phyloP scores from a whole-genome alignment of 2,329 filamentous ascomycete species.

The Penicillium sp. region DNA sequence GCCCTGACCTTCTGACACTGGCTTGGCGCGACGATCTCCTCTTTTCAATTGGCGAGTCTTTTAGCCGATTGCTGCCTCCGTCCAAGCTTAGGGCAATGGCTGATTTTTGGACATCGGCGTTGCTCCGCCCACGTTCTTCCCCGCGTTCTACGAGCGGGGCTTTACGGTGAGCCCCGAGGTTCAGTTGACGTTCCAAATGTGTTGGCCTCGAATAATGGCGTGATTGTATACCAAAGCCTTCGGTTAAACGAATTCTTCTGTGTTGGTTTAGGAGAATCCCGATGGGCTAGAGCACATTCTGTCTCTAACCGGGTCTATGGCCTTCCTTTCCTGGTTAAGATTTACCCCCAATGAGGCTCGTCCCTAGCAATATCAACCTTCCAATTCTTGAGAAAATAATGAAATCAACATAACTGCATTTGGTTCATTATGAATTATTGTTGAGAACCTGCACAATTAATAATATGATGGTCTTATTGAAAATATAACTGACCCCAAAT shows the following conservation, averaged over 20 bases:
- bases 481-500: background rate
- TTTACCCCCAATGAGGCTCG: background rate
- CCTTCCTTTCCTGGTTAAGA: background rate
- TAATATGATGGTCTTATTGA: background rate
- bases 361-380: background rate
- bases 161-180: background rate
- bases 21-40: conserved; percentile 23
- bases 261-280: background rate
- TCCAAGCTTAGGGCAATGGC: background rate
- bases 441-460: background rate
- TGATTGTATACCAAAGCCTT: background rate
- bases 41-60: conserved; percentile 9
- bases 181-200: background rate
- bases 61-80: background rate
- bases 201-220: background rate
- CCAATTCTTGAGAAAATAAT: background rate
- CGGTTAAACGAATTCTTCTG: background rate
- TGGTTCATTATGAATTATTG: background rate
- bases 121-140: background rate
- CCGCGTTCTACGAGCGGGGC: conserved; percentile 2
- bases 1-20: conserved; percentile 4
- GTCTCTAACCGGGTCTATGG: background rate
- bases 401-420: background rate
- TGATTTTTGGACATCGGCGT: background rate
- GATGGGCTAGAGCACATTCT: background rate